Evolutionary conservation across 2,329 filamentous ascomycete species (phyloP).

Genomic region (Microsporum canis): DNA sequence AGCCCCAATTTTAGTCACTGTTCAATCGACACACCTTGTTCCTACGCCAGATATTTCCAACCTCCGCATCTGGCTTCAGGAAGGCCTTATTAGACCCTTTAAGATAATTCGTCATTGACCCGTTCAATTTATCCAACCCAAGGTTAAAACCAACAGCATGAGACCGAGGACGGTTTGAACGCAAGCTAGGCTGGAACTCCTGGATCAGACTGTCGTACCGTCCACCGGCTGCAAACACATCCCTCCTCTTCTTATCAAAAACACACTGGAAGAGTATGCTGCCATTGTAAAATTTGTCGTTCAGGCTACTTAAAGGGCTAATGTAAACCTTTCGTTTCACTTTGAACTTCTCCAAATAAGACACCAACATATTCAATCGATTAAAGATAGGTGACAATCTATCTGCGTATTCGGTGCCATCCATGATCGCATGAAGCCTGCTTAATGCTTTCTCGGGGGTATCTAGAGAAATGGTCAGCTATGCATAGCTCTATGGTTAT

Average conservation of each 20-base stretch:
- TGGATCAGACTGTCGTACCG: constrained; percentile 84
- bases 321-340: constrained; percentile 71
- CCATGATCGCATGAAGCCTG: constrained; percentile 46
- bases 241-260: constrained; percentile 66
- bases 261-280: constrained; percentile 85
- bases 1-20: constrained; percentile 5
- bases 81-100: constrained; percentile 42
- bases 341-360: constrained; percentile 63
- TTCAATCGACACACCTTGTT: constrained; percentile 45
- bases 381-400: constrained; percentile 50
- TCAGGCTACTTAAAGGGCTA: constrained; percentile 73
- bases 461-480: constrained; percentile 45
- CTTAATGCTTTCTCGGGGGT: constrained; percentile 63
- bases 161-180: constrained; percentile 50
- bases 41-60: constrained; percentile 47
- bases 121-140: constrained; percentile 71
- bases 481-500: constrained; percentile 17
- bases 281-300: constrained; percentile 79
- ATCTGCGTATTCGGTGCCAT: constrained; percentile 43
- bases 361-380: constrained; percentile 66
- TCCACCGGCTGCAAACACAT: constrained; percentile 86
- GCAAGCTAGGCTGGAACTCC: constrained; percentile 63
- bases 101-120: constrained; percentile 45
- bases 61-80: constrained; percentile 61
- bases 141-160: constrained; percentile 90